Conservation (phyloP, 148 eudicot genomes). For the Fallopia convolvulus region DNA sequence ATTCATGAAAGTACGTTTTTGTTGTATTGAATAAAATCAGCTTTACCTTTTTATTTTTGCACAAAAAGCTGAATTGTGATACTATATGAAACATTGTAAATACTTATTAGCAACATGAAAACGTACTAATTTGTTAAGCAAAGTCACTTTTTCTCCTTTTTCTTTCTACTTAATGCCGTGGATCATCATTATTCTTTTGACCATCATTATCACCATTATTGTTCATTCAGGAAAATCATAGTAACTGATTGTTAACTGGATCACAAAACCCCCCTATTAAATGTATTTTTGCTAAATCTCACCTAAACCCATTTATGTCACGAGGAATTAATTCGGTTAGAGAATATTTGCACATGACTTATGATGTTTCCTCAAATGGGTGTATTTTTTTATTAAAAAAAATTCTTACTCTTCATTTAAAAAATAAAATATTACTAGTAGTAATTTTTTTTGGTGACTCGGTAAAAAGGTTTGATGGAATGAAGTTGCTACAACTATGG, state of each 20-base stretch:
- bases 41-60: not conserved
- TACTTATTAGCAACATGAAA: not conserved
- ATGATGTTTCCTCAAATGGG: not conserved
- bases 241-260: not conserved
- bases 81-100: not conserved
- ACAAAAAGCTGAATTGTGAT: not conserved
- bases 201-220: not conserved
- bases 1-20: not conserved
- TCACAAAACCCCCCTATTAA: too few species aligned
- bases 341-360: slow-evolving; percentile 2
- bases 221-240: not conserved
- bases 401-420: too few species aligned
- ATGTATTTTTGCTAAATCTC: not conserved
- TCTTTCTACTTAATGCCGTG: not conserved
- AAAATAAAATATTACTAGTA: not conserved
- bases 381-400: not conserved
- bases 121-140: not conserved
- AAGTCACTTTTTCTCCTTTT: not conserved
- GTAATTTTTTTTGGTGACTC: not conserved
- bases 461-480: slow-evolving; percentile 59
- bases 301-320: not conserved
- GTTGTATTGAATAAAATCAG: not conserved
- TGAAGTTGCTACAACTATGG: slow-evolving; percentile 46
- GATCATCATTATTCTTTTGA: not conserved
- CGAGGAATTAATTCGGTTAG: not conserved